phyloP scores from a whole-genome alignment of 805 yeast species.

The Brettanomyces nanus region DNA sequence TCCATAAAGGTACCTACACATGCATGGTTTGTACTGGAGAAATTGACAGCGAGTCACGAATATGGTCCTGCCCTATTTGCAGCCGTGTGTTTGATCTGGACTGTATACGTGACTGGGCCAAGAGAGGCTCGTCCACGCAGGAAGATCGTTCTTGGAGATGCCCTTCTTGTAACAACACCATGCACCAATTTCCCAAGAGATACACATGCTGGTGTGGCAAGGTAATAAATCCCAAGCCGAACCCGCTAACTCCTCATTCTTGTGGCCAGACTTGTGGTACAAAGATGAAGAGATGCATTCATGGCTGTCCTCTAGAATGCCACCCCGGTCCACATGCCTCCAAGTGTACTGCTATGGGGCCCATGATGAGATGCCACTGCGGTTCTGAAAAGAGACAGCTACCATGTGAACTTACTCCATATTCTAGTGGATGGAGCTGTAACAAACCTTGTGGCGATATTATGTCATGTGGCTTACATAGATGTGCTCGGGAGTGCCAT shows the following conservation, averaged over 20 bases:
- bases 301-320: slow-evolving; percentile 66
- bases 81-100: slow-evolving; percentile 77
- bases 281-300: slow-evolving; percentile 52
- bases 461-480: slow-evolving; percentile 67
- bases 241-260: slow-evolving; percentile 64
- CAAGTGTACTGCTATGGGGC: slow-evolving; percentile 72
- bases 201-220: slow-evolving; percentile 90
- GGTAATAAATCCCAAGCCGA: slow-evolving; percentile 52
- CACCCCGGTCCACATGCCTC: slow-evolving; percentile 86
- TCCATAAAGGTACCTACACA: slow-evolving; percentile 59
- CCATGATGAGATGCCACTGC: slow-evolving; percentile 62
- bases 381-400: slow-evolving; percentile 58
- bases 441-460: slow-evolving; percentile 48
- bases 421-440: slow-evolving; percentile 62
- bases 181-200: slow-evolving; percentile 38
- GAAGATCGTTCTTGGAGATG: slow-evolving; percentile 67
- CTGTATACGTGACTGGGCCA: slow-evolving; percentile 85
- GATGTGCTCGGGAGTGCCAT: slow-evolving; percentile 61
- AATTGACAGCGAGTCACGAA: slow-evolving; percentile 50
- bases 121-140: slow-evolving; percentile 60
- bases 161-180: slow-evolving; percentile 64
- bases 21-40: slow-evolving; percentile 89
- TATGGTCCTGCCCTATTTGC: slow-evolving; percentile 79
- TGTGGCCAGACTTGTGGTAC: slow-evolving; percentile 80
- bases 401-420: slow-evolving; percentile 70